Conservation (phyloP, 208 protist genomes). For the Herpetomonas tarakana region DNA sequence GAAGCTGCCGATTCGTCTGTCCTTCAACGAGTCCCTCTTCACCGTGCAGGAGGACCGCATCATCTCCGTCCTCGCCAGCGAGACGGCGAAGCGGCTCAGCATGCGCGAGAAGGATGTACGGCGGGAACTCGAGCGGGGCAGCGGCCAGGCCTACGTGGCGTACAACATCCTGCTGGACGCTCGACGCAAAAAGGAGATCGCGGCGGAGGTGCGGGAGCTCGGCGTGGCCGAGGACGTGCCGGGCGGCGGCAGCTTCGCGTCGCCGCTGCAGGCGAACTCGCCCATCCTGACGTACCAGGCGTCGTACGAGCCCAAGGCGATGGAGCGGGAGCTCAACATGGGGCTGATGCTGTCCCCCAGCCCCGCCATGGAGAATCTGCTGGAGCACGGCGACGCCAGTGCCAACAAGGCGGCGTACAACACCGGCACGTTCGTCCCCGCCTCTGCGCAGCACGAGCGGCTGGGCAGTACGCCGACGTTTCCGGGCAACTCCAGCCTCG, state of each 20-base stretch:
- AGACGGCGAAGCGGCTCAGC: constrained; percentile 47
- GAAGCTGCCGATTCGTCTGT: constrained; percentile 78
- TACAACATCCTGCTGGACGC: constrained; percentile 88
- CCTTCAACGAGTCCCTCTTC: constrained; percentile 73
- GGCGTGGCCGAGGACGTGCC: constrained; percentile 13
- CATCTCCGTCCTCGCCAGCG: constrained; percentile 54
- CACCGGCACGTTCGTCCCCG: constrained; percentile 67
- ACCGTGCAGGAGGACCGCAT: constrained; percentile 66
- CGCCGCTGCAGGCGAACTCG: constrained; percentile 12
- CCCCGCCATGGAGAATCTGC: constrained; percentile 82
- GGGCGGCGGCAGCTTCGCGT: neutral
- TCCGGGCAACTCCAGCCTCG: constrained; percentile 8
- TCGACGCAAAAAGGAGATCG: constrained; percentile 57
- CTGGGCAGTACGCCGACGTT: constrained; percentile 1
- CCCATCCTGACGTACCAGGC: constrained; percentile 16
- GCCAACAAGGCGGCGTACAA: constrained; percentile 80
- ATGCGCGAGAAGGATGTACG: constrained; percentile 70
- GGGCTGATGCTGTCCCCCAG: constrained; percentile 84
- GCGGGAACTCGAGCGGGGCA: constrained; percentile 52
- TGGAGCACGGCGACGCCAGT: constrained; percentile 66
- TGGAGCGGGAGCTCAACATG: constrained; percentile 80
- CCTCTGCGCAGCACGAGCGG: constrained; percentile 34
- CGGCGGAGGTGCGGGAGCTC: constrained; percentile 53
- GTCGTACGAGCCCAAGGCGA: constrained; percentile 54
- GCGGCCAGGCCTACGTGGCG: constrained; percentile 62